Conservation (phyloP, 2,329 filamentous ascomycete species). For the Fusarium chaquense region DNA sequence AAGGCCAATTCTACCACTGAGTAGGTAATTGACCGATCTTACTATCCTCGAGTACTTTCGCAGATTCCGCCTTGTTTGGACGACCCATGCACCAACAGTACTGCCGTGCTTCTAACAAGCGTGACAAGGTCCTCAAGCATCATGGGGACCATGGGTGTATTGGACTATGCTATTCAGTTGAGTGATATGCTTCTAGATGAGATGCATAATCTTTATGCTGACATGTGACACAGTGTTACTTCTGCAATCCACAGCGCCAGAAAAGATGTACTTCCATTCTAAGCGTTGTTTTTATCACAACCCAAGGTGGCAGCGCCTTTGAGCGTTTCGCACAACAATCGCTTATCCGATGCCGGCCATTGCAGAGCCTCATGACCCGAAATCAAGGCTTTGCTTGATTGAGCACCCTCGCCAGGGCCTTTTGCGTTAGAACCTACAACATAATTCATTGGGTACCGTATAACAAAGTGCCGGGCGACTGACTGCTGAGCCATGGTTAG, state of each 20-base stretch:
- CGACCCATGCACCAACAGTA: slow-evolving; percentile 12
- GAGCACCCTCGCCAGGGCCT: background rate
- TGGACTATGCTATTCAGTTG: background rate
- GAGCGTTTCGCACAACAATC: background rate
- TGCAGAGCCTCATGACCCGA: slow-evolving; percentile 12
- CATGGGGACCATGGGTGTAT: background rate
- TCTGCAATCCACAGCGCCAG: background rate
- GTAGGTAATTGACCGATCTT: background rate
- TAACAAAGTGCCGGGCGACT: background rate
- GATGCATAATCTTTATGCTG: background rate
- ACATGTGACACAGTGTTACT: background rate
- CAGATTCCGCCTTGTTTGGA: slow-evolving; percentile 1
- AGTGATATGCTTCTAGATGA: background rate
- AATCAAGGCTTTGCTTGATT: background rate
- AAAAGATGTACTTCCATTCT: background rate
- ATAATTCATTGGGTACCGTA: background rate
- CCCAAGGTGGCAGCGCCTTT: too few species aligned
- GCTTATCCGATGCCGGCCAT: slow-evolving; percentile 4
- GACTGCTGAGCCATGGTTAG: background rate
- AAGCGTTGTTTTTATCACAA: background rate
- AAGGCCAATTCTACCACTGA: background rate
- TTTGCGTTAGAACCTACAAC: background rate
- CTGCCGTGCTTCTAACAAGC: background rate
- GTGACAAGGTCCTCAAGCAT: background rate
- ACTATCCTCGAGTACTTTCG: background rate